Conservation (phyloP, 805 yeast species). For the Wickerhamiella azymoides region DNA sequence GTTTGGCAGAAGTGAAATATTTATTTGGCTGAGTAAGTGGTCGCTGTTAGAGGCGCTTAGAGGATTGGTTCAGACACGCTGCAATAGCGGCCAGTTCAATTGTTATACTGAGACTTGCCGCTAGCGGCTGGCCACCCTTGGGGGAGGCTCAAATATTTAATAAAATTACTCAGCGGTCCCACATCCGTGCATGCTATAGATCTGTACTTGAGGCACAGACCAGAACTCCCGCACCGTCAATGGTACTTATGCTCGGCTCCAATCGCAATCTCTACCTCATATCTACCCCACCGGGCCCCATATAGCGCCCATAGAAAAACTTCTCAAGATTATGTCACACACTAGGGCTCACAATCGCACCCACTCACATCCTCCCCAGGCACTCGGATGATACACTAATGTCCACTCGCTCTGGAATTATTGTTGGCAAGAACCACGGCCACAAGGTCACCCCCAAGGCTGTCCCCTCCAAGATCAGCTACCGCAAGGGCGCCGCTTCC, state of each 20-base stretch:
- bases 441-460: slow-evolving; percentile 83
- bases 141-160: not conserved
- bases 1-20: too few species aligned
- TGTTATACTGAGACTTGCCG: too few species aligned
- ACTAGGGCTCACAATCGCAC: slow-evolving; percentile 4
- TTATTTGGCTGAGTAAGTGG: too few species aligned
- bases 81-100: too few species aligned
- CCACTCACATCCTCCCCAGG: slow-evolving; percentile 4
- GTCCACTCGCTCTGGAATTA: slow-evolving; percentile 58
- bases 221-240: not conserved
- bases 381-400: slow-evolving; percentile 21
- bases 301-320: not conserved
- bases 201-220: not conserved
- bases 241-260: too few species aligned
- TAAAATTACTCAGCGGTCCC: not conserved
- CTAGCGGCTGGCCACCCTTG: too few species aligned
- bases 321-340: not conserved
- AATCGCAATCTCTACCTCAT: too few species aligned
- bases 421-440: slow-evolving; percentile 99
- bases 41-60: not conserved
- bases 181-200: not conserved
- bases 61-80: not conserved
- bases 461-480: slow-evolving; percentile 76
- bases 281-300: not conserved
- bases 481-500: slow-evolving; percentile 93